phyloP scores from a whole-genome alignment of 371 early-diverging fungal genomes.

The Mucor racemosus region DNA sequence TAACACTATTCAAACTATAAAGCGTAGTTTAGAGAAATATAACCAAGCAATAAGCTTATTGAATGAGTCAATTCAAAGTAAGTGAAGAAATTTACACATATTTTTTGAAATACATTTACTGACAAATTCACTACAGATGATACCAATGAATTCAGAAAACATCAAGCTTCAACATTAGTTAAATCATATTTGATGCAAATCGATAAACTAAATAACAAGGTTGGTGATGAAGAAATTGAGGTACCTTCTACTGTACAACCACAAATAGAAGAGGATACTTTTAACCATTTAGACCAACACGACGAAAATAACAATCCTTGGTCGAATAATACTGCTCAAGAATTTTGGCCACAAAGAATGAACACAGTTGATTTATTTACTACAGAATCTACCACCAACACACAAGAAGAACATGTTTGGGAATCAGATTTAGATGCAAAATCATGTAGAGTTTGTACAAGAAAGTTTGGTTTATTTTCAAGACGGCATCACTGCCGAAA shows the following conservation, averaged over 20 bases:
- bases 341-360: slow-evolving; percentile 15
- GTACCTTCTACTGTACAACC: slow-evolving; percentile 16
- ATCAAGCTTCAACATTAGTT: slow-evolving; percentile 23
- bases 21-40: slow-evolving; percentile 12
- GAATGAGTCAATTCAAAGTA: slow-evolving; percentile 6
- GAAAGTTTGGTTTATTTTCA: slow-evolving; percentile 61
- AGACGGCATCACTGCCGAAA: slow-evolving; percentile 83
- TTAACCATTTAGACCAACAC: not conserved
- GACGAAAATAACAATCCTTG: slow-evolving; percentile 4
- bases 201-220: slow-evolving; percentile 16
- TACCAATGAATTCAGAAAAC: slow-evolving; percentile 28
- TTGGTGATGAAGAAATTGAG: slow-evolving; percentile 14
- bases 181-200: slow-evolving; percentile 22
- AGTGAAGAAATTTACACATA: not conserved
- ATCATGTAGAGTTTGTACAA: slow-evolving; percentile 62
- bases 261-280: not conserved
- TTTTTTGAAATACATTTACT: too few relatives aligned
- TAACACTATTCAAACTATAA: slow-evolving; percentile 9
- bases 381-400: not conserved
- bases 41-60: slow-evolving; percentile 7
- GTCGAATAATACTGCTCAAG: slow-evolving; percentile 17
- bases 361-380: not conserved
- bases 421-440: slow-evolving; percentile 65
- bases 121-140: slow-evolving; percentile 8
- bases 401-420: slow-evolving; percentile 51